Conservation (phyloP, 2,329 filamentous ascomycete species). For the Fusarium albosuccineum region DNA sequence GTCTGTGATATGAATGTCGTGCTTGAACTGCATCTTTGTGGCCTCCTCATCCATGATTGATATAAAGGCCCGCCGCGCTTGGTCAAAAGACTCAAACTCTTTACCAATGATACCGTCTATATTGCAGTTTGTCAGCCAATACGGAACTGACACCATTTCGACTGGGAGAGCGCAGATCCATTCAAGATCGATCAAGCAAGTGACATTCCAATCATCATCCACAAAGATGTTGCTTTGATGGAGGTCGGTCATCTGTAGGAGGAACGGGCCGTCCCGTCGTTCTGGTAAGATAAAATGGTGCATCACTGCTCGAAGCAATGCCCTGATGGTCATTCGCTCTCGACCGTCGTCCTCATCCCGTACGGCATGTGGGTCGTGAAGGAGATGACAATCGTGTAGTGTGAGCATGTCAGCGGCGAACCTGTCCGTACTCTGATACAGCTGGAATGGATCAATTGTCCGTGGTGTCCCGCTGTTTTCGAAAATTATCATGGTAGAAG, state of each 20-base stretch:
- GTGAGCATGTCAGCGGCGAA: constrained; percentile 47
- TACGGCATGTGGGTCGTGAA: constrained; percentile 46
- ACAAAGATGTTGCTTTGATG: constrained; percentile 53
- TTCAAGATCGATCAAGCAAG: constrained; percentile 51
- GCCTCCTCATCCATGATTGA: constrained; percentile 30
- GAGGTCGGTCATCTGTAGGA: constrained; percentile 49
- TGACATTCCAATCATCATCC: constrained; percentile 51
- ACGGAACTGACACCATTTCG: constrained; percentile 49
- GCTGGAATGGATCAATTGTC: constrained; percentile 48
- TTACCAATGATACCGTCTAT: constrained; percentile 37
- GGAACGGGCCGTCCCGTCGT: constrained; percentile 43
- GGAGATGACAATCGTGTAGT: constrained; percentile 45
- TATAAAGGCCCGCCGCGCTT: constrained; percentile 29
- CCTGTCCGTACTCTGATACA: constrained; percentile 48
- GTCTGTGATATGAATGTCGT: constrained; percentile 27
- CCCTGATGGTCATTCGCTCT: constrained; percentile 45
- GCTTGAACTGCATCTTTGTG: constrained; percentile 8
- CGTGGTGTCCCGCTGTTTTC: constrained; percentile 51
- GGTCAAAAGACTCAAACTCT: constrained; percentile 23
- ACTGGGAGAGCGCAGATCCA: constrained; percentile 49
- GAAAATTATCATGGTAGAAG: constrained; percentile 34
- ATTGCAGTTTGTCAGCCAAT: constrained; percentile 48
- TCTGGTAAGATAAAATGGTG: constrained; percentile 45
- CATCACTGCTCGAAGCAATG: constrained; percentile 43
- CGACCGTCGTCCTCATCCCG: constrained; percentile 44